Evolutionary conservation across 2,329 filamentous ascomycete genomes (phyloP).

Genomic region (Alternaria panax): DNA sequence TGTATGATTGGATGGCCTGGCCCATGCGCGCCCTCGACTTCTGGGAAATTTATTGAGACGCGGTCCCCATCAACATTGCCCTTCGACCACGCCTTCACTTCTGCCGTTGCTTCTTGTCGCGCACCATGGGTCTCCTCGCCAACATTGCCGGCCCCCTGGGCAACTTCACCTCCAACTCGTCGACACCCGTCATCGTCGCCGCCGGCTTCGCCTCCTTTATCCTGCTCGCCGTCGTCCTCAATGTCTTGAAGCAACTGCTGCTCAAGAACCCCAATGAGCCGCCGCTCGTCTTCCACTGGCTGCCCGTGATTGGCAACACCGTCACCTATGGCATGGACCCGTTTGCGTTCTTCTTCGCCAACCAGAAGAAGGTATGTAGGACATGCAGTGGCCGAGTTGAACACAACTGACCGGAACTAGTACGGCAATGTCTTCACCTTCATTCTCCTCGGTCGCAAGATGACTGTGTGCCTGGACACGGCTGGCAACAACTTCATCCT

Average conservation of each 20-base stretch:
- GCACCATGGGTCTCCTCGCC: slow-evolving; percentile 61
- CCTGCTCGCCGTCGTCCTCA: slow-evolving; percentile 70
- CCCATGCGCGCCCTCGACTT: slow-evolving; percentile 26
- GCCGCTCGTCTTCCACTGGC: slow-evolving; percentile 69
- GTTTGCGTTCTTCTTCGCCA: slow-evolving; percentile 79
- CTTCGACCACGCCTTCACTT: slow-evolving; percentile 5
- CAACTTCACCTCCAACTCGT: slow-evolving; percentile 51
- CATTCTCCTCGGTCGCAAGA: slow-evolving; percentile 85
- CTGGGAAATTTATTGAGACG: slow-evolving; percentile 40
- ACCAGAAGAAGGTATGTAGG: slow-evolving; percentile 72
- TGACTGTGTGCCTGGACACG: slow-evolving; percentile 82
- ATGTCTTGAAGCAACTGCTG: slow-evolving; percentile 80
- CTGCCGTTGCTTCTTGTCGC: slow-evolving; percentile 16
- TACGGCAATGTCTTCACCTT: slow-evolving; percentile 93
- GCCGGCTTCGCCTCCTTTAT: slow-evolving; percentile 58
- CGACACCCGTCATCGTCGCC: slow-evolving; percentile 55
- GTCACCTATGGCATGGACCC: slow-evolving; percentile 95
- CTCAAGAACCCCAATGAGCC: slow-evolving; percentile 77
- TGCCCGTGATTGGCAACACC: slow-evolving; percentile 84
- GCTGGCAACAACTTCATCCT: slow-evolving; percentile 90
- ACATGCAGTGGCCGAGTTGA: slow-evolving; percentile 7
- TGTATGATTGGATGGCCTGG: slow-evolving; percentile 19
- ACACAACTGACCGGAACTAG: slow-evolving; percentile 54
- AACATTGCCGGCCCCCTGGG: slow-evolving; percentile 58
- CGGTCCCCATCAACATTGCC: slow-evolving; percentile 24